Evolutionary conservation across 495 filamentous ascomycete genomes (phyloP).

Genomic region (Penicillium turbatum): DNA sequence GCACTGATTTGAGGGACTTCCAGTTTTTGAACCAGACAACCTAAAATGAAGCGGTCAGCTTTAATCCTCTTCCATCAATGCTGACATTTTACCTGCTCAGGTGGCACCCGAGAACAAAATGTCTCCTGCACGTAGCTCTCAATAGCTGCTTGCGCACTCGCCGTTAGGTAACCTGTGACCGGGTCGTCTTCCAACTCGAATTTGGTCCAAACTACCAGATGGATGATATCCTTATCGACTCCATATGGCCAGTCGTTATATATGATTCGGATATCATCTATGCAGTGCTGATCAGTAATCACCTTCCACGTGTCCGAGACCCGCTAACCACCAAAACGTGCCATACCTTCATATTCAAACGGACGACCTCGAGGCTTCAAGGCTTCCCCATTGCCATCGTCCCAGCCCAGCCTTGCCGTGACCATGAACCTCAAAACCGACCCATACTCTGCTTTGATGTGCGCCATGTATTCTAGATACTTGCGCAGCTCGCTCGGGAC

Average conservation of each 20-base stretch:
- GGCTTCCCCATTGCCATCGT: conserved; percentile 31
- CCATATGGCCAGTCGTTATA: conserved; percentile 93
- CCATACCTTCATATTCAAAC: conserved; percentile 50
- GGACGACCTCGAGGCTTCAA: conserved; percentile 42
- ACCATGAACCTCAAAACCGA: conserved; percentile 72
- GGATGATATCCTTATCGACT: conserved; percentile 67
- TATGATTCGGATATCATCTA: conserved; percentile 69
- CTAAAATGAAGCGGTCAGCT: conserved; percentile 32
- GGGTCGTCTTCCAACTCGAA: conserved; percentile 68
- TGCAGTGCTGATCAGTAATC: not conserved
- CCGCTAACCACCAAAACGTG: not conserved
- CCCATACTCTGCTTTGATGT: conserved; percentile 60
- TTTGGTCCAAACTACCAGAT: conserved; percentile 90
- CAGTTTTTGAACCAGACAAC: conserved; percentile 92
- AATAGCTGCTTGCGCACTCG: conserved; percentile 57
- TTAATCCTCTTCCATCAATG: conserved; percentile 14
- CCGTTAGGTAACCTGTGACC: conserved; percentile 61
- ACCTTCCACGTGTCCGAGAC: not conserved
- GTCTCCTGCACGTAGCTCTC: conserved; percentile 60
- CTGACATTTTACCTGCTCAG: conserved; percentile 29
- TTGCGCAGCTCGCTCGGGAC: conserved; percentile 66
- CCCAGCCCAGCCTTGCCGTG: conserved; percentile 62
- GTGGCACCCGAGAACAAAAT: conserved; percentile 51
- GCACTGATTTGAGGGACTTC: conserved; percentile 71
- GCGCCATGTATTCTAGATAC: conserved; percentile 62